Evolutionary conservation across 1,284 basidiomycete genomes (phyloP), one percentile per base, ranked within the genome.

Genomic region (Cutaneotrichosporon daszewskae): DNA sequence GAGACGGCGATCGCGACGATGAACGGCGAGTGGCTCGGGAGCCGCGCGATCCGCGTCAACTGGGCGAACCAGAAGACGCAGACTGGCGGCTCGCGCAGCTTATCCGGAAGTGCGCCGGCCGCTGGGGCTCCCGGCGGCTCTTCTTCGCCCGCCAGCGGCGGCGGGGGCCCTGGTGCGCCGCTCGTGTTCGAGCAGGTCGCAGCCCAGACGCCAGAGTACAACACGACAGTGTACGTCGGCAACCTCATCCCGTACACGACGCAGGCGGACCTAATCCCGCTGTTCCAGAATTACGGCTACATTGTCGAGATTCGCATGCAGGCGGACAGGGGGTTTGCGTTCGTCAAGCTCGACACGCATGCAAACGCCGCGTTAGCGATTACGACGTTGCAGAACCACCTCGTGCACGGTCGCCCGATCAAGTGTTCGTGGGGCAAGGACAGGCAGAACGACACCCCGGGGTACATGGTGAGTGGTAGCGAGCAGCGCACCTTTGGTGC

Each of bases 401-500:
- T 89, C 76, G 85, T 97, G 23, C 94, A 97, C 60, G 92, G 92
- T 38, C 76, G 94, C 32, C 89, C 89, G 12, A 86, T 97, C 76
- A 94, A 95, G 72, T 94, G 89, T 71, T 90, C 88, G 56, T 98
- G 94, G 94, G 94, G 94, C 51, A 97, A 96, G 73, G 92, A 96
- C 66, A 79, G 88, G 46, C 57, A 61, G 38, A 45, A 53, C 23
- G 52, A 53, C 23, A 29, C 45, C 3, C 45, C 47, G n/a, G 41
- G 41, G 14, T 51, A 40, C 35, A 47, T 51, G 49, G 49, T 47
- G 40, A n/a, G n/a, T n/a, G n/a, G n/a, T n/a, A n/a, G n/a, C n/a
- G n/a, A n/a, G n/a, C n/a, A n/a, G n/a, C n/a, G n/a, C n/a, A n/a
- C n/a, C n/a, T n/a, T n/a, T n/a, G n/a, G n/a, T n/a, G n/a, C n/a